Base-by-base conservation (phyloP, 2,329 filamentous ascomycete genomes). In the Beauveria caledonica region DNA sequence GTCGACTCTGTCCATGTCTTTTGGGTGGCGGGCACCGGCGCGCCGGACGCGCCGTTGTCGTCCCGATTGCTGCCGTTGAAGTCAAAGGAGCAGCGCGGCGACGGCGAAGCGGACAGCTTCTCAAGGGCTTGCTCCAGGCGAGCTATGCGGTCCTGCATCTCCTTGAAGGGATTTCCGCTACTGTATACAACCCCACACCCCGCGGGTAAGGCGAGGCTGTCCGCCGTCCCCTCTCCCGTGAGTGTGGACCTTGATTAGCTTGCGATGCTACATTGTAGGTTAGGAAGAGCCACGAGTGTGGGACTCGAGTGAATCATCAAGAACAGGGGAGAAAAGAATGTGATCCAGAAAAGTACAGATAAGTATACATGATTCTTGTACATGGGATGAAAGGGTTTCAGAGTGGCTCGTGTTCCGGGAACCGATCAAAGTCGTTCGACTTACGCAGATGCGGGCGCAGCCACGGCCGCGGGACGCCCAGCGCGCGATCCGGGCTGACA, bases 401-500 rank as follows among this genome's bases (percentile, higher is more conserved):
- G 17, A 17, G 25, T 9, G 13, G 11, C 11, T 15, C 46, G 19
- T 36, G 50, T 13, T 36, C 21, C 29, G 13, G 21, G 33, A n/a
- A 19, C 21, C 11, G 29, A 29, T 25, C 11, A 33, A 27, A 49
- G 42, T 17, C 13, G n/a, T 29, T 50, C 33, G 19, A 52, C 56
- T 52, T 59, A 59, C 56, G 36, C 7, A 17, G 46, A 17, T n/a
- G 23, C 48, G 2, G 58, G 49, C n/a, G 49, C 53, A 10, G 42
- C 58, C 58, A 53, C 48, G 5, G 42, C 40, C 53, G 60, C 54
- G 54, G 60, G 27, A 33, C 54, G 46, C 33, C 60, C 60, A 27
- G 48, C 54, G 39, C 54, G 53, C 39, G 53, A 19, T 52, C 54
- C 62, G 25, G 64, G 62, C n/a, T 62, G 62, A 42, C 64, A 66